These are phyloP conservation scores for Dichotomocladium elegans DNA, from an alignment of 371 early-diverging fungal species.

Conservation along the genomic window DNA sequence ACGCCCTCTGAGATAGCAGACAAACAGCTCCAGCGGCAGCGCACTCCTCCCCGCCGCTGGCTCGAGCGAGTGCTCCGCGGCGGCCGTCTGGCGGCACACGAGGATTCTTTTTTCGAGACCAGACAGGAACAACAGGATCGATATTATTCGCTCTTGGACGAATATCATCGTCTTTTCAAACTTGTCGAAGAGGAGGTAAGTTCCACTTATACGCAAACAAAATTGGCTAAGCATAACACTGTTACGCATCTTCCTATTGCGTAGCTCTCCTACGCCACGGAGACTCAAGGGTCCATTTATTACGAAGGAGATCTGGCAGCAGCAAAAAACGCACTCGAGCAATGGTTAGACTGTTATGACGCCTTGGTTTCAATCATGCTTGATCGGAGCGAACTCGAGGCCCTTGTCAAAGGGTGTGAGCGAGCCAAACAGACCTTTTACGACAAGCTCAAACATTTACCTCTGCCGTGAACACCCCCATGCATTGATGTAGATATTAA, in stretches of 20 bases:
- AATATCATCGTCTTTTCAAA: background rate
- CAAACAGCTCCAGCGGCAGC: background rate
- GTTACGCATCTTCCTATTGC: no score
- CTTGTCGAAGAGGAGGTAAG: conserved; percentile 6
- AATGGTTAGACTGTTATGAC: conserved; percentile 16
- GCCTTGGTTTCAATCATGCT: no score
- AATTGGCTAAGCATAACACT: background rate
- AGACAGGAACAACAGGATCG: background rate
- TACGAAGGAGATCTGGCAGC: conserved; percentile 16
- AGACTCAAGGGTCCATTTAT: conserved; percentile 22
- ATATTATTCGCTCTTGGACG: background rate
- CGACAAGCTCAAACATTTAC: no score
- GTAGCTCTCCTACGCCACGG: conserved; percentile 23
- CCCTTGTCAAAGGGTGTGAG: no score
- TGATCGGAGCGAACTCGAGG: no score
- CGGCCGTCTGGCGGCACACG: background rate
- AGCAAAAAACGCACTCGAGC: conserved; percentile 12
- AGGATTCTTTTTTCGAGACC: background rate
- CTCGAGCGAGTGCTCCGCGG: background rate
- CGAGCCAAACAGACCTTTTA: no score
- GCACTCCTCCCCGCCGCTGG: conserved; percentile 7
- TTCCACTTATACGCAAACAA: background rate
- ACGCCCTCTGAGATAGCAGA: background rate
- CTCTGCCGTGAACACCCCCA: no score
- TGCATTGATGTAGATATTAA: no score